Base-by-base conservation (phyloP, 1,139 yeast species). In the Magnusiomyces magnusii region DNA sequence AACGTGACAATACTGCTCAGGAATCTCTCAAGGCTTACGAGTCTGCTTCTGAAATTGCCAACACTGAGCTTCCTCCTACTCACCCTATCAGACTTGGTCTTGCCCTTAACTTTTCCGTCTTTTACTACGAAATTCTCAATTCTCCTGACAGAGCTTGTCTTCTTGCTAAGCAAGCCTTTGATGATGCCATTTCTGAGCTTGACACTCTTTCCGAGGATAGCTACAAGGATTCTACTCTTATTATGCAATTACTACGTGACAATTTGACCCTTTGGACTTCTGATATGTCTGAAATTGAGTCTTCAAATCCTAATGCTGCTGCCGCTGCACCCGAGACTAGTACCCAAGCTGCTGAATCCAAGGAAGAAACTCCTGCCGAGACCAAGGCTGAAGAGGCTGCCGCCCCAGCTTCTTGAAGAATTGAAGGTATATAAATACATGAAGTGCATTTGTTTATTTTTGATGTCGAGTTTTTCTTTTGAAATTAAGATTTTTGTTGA, bases 61-160 rank as follows among this genome's bases (percentile, higher is more conserved):
- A 89, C 62, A 89, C 96, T 63, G 97, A 91, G 77, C 83, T 93
- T 74, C 95, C 97, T 62, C 97, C 99, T 75, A 93, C 99, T 66
- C 99, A 93, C 76, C 99, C 98, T 75, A 92, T 93, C 76, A 87
- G 99, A 78, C 83, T 93, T 74, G 99, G 99, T 69, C 84, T 93
- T 76, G 99, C 99, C 64, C 85, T 93, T 76, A 93, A 93, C 80
- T 93, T 93, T 80, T 90, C 97, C 58, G 99, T 93, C 64, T 93
- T 93, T 80, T 93, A 93, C 83, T 93, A 93, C 75, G 99, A 93
- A 81, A 93, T 93, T 73, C 87, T 92, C 78, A 91, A 91, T 78
- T 90, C 97, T 62, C 98, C 98, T 69, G 97, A 91, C 76, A 90
- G 95, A 76, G 99, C 99, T 68, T 93, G 99, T 75, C 96, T 91